Conservation (phyloP, 2,329 filamentous ascomycete genomes). For the Ophidiomyces ophidiicola region DNA sequence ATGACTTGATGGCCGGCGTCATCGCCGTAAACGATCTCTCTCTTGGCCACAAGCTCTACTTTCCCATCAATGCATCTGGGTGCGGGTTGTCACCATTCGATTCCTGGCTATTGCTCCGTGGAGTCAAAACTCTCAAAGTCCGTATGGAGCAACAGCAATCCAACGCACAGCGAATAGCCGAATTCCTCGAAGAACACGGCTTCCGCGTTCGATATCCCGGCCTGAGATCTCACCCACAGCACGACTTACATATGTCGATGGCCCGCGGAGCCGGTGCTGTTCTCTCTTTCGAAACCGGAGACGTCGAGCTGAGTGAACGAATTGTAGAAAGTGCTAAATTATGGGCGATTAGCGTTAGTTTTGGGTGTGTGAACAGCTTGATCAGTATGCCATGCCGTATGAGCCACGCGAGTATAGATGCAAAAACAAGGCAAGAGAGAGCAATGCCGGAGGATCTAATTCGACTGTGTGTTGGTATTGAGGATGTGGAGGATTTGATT, state of each 20-base stretch:
- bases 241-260: slow-evolving; percentile 91
- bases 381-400: slow-evolving; percentile 99
- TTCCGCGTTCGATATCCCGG: slow-evolving; percentile 95
- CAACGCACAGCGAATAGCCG: slow-evolving; percentile 80
- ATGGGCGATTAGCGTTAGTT: slow-evolving; percentile 93
- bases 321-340: slow-evolving; percentile 88
- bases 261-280: slow-evolving; percentile 89
- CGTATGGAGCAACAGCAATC: slow-evolving; percentile 98
- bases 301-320: slow-evolving; percentile 67
- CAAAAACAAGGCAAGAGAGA: slow-evolving; percentile 76
- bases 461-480: slow-evolving; percentile 87
- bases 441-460: slow-evolving; percentile 97
- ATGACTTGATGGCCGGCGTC: slow-evolving; percentile 97
- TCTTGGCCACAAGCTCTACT: slow-evolving; percentile 82
- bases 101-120: slow-evolving; percentile 86
- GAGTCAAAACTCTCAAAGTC: slow-evolving; percentile 90
- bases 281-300: slow-evolving; percentile 89
- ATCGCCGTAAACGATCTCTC: slow-evolving; percentile 75
- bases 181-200: slow-evolving; percentile 79
- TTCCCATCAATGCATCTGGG: slow-evolving; percentile 92
- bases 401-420: slow-evolving; percentile 97
- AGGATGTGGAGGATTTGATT: slow-evolving; percentile 81
- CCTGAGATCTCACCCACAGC: slow-evolving; percentile 87
- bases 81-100: slow-evolving; percentile 92
- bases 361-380: slow-evolving; percentile 94